Base-by-base conservation (phyloP, 495 filamentous ascomycete genomes). In the Trichoderma asperelloides region DNA sequence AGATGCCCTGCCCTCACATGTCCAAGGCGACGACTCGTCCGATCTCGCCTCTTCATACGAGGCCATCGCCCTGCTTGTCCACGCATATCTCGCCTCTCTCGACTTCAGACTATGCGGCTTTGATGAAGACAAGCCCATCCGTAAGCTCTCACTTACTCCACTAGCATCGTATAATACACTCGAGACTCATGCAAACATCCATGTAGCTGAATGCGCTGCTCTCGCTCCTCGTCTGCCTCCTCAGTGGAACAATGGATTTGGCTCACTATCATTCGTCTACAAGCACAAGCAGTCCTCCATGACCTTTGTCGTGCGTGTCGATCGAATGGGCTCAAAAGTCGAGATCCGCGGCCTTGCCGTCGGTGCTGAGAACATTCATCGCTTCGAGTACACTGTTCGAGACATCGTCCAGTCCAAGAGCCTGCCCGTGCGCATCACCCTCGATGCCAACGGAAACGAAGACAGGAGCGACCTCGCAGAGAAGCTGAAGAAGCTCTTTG, bases 211-310 rank as follows among this genome's bases (percentile, higher is more conserved):
- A 71, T 80, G 77, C 68, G 68, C 70, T 13, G 64, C 73, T 64
- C 69, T 82, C 27, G 80, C 78, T 16, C 84, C 84, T 62, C 81
- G 87, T n/a, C 84, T 98, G 11, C 90, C 91, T 3, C 25, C 81
- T 21, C 81, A 87, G 80, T 97, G 93, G 93, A 96, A 96, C 75
- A 78, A 84, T 43, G 79, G 80, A 25, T 83, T 83, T 68, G 81
- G 79, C 70, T 85, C 83, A 13, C 89, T 89, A 76, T 83, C 88
- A 63, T 96, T 98, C 76, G 87, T 94, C 65, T 98, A 98, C 79
- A 85, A 88, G 2, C 96, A 97, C 72, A 78, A 85, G n/a, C 91
- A 97, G 74, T 96, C 92, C 0, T 86, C 93, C 16, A 90, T 95
- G 81, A 82, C 89, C 68, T 98, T 89, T 73, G 79, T 97, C 13